These are phyloP conservation scores for Starmera pachycereana DNA, from an alignment of 805 yeast species.

Conservation along the genomic window DNA sequence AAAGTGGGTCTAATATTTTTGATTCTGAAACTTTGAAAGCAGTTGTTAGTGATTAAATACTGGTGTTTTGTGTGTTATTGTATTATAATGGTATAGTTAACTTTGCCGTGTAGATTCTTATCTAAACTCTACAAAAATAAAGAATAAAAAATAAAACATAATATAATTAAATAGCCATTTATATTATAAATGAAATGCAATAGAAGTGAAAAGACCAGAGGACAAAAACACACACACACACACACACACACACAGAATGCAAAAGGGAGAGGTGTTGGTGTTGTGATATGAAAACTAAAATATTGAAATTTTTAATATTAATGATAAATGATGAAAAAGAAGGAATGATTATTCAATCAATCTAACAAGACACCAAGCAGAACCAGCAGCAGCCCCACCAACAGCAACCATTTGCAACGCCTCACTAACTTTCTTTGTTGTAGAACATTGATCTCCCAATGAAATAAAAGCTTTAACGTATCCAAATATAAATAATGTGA, in stretches of 20 bases:
- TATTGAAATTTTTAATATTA: no score
- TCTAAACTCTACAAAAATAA: no score
- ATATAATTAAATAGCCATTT: no score
- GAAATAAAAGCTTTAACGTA: slow-evolving; percentile 76
- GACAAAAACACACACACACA: no score
- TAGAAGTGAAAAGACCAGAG: no score
- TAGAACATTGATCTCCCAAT: slow-evolving; percentile 68
- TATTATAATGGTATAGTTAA: not conserved
- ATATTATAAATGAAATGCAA: no score
- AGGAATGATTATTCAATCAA: slow-evolving; percentile 42
- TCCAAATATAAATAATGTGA: slow-evolving; percentile 84
- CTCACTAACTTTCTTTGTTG: slow-evolving; percentile 50
- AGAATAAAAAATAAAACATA: no score
- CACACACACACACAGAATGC: no score
- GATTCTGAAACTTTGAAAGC: slow-evolving; percentile 1
- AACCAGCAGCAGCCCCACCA: slow-evolving; percentile 96
- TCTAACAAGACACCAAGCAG: slow-evolving; percentile 89
- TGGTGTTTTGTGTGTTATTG: not conserved
- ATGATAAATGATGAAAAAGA: no score
- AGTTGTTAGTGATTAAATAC: not conserved
- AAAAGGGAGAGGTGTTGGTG: no score
- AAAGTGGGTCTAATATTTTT: slow-evolving; percentile 1
- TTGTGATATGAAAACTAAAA: no score
- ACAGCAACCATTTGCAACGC: slow-evolving; percentile 90
- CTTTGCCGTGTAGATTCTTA: no score